These are phyloP conservation scores for Combretum micranthum DNA, from an alignment of 345 rosid species.

Conservation along the genomic window DNA sequence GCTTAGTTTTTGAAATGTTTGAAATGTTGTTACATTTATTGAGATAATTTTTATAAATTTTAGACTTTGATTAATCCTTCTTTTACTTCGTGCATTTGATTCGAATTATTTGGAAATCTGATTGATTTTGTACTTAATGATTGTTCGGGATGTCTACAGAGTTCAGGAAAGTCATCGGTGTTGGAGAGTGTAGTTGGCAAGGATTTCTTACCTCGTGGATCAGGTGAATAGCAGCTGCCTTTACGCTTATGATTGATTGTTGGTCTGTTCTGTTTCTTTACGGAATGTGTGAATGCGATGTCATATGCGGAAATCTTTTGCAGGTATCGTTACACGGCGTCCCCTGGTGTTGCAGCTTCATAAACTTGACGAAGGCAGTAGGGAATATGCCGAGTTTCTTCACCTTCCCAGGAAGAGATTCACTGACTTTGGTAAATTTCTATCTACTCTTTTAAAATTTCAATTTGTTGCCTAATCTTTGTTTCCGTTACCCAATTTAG, in stretches of 20 bases:
- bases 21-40: too few relatives aligned
- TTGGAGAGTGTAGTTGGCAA: conserved; percentile 95
- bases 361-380: conserved; percentile 79
- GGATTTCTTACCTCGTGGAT: conserved; percentile 99
- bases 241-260: not conserved
- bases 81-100: too few relatives aligned
- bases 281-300: not conserved
- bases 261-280: not conserved
- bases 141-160: conserved; percentile 33
- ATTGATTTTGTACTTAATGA: not conserved
- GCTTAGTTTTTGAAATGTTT: too few relatives aligned
- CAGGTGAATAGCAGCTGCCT: conserved; percentile 40
- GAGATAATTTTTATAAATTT: too few relatives aligned
- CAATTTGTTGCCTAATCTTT: not conserved
- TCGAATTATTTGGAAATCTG: too few relatives aligned
- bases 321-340: conserved; percentile 94
- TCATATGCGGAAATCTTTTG: conserved; percentile 5
- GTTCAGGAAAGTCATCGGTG: conserved; percentile 99
- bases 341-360: conserved; percentile 99
- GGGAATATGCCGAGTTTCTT: conserved; percentile 97
- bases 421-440: conserved; percentile 70
- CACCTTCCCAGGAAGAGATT: conserved; percentile 78
- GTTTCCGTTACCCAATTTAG: too few relatives aligned
- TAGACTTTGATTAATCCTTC: not conserved
- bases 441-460: not conserved